phyloP scores from a whole-genome alignment of 2,329 filamentous ascomycete genomes.

The Aspergillus glaucus region DNA sequence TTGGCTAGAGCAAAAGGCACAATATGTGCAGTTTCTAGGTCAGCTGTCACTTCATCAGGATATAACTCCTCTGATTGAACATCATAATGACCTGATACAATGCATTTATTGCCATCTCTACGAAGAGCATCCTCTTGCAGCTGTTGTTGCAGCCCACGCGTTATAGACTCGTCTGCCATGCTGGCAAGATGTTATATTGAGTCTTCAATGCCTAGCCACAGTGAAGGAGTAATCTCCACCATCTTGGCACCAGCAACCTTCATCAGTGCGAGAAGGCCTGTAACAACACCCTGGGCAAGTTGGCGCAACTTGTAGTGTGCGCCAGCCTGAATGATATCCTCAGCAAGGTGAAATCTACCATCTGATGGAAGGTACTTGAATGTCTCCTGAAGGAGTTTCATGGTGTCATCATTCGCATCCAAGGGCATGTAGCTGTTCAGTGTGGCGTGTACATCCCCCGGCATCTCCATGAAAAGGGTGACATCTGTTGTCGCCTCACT shows the following conservation, averaged over 20 bases:
- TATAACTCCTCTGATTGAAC: conserved; percentile 1
- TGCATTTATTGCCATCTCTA: conserved; percentile 15
- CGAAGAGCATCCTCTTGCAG: conserved; percentile 10
- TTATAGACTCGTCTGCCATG: conserved; percentile 7
- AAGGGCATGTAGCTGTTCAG: neutral
- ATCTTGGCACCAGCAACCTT: conserved; percentile 13
- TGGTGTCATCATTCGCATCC: conserved; percentile 1
- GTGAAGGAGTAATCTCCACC: conserved; percentile 10
- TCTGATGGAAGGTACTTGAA: conserved; percentile 8
- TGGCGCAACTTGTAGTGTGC: conserved; percentile 10
- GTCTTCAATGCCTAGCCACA: conserved; percentile 10
- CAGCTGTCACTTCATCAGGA: conserved; percentile 7
- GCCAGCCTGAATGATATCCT: conserved; percentile 9
- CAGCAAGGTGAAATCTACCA: conserved; percentile 10
- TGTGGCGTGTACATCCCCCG: neutral
- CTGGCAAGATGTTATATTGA: conserved; percentile 12
- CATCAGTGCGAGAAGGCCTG: conserved; percentile 13
- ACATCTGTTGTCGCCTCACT: neutral
- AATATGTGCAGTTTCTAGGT: conserved; percentile 13
- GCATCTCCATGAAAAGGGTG: neutral
- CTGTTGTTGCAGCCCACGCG: conserved; percentile 2
- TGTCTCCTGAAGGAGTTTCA: conserved; percentile 7
- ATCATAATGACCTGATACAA: conserved; percentile 9
- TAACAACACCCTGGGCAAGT: conserved; percentile 11
- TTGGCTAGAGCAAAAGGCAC: conserved; percentile 12